Evolutionary conservation across 1,139 yeast species (phyloP), one percentile per base, ranked within the genome.

Genomic region (Candida tropicalis): DNA sequence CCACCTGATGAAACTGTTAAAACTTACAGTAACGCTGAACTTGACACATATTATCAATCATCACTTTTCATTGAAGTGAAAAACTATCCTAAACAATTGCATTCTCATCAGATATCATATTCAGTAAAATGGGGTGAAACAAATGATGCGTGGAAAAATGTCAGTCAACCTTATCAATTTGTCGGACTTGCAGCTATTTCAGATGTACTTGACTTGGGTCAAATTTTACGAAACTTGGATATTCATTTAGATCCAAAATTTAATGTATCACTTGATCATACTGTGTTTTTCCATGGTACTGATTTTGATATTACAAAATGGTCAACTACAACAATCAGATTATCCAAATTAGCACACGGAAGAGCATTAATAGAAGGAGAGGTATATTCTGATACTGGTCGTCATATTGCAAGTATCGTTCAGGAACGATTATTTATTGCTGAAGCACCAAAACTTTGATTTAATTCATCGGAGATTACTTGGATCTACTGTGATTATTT

Each of bases 201-300:
- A 0, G 93, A 86, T 59, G 72, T 82, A 11, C 72, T 76, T 22
- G 71, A 29, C 40, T 54, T 41, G 8, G 77, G 82, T 35, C 57
- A 26, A 55, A 55, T n/a, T 37, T 50, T 22, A 45, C 54, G 13
- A 40, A 18, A 53, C 49, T 44, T 58, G 63, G 47, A 53, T 59
- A 46, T 33, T 42, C 29, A 56, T 54, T 31, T 42, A 49, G 11
- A 57, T 58, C 47, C 69, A 1, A 39, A 65, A 40, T 70, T 71
- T 48, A 62, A 69, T 4, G 84, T 82, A 8, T 80, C 87, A 8
- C 63, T 86, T 50, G 91, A 84, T 54, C 90, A 85, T 56, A 65
- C 79, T 1, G 74, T 87, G 12, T 83, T 83, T 59, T 84, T 85
- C 65, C 90, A 84, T 54, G 77, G 72, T 47, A 68, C 67, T 31